These are phyloP conservation scores for Fusarium proliferatum DNA, from an alignment of 2,329 filamentous ascomycete species.

Conservation along the genomic window DNA sequence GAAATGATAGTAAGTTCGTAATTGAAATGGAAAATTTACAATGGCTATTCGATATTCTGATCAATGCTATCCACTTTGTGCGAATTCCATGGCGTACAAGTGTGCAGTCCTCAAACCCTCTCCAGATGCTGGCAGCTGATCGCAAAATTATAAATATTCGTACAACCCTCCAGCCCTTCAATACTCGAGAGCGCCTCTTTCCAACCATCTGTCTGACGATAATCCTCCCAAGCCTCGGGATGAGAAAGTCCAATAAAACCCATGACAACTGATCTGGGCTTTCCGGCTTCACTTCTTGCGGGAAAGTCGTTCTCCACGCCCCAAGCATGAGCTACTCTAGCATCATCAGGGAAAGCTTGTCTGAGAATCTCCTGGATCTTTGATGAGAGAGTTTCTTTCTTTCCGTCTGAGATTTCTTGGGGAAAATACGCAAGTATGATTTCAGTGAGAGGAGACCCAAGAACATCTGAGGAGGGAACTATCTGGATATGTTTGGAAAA, in stretches of 20 bases:
- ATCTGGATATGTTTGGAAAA: constrained; percentile 16
- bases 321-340: constrained; percentile 1
- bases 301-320: constrained; percentile 18
- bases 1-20: neutral
- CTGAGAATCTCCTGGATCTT: neutral
- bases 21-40: fast-evolving
- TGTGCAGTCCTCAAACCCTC: neutral
- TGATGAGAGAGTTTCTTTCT: neutral
- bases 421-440: constrained; percentile 8
- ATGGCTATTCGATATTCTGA: too few species aligned
- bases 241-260: constrained; percentile 1
- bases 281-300: neutral
- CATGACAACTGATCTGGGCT: neutral
- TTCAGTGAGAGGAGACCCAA: neutral
- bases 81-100: neutral
- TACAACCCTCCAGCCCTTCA: neutral
- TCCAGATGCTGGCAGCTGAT: neutral
- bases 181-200: neutral
- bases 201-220: neutral
- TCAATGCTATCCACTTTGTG: neutral
- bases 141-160: neutral
- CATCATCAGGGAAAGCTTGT: neutral
- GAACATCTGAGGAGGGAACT: constrained; percentile 6
- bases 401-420: neutral
- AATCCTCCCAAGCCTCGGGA: neutral